Conservation (phyloP, 345 rosid genomes). For the Populus nigra region DNA sequence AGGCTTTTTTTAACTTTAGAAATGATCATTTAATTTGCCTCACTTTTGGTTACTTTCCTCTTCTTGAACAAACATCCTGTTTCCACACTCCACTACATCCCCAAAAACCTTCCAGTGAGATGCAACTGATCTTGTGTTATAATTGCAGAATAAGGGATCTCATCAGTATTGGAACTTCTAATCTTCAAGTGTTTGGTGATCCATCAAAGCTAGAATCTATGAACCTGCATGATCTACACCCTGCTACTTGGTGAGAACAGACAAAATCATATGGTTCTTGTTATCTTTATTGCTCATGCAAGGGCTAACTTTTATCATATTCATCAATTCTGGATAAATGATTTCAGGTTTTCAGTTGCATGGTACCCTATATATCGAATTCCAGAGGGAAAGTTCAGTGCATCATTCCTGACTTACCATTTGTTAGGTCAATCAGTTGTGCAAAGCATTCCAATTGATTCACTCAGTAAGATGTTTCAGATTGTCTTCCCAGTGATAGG, state of each 20-base stretch:
- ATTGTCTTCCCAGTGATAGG: constrained; percentile 24
- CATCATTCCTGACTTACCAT: constrained; percentile 37
- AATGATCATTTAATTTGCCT: background rate
- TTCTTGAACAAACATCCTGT: background rate
- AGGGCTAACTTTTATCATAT: background rate
- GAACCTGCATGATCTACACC: constrained; percentile 31
- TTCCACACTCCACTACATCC: background rate
- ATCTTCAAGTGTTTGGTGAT: constrained; percentile 24
- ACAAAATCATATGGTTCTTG: background rate
- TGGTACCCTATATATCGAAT: constrained; percentile 37
- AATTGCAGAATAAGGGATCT: constrained; percentile 31
- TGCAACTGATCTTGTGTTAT: constrained; percentile 1
- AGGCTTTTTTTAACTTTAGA: background rate
- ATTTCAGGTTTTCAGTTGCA: constrained; percentile 35
- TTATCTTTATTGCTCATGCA: background rate
- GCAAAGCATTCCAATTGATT: constrained; percentile 6
- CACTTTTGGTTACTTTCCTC: background rate
- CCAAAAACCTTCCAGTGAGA: background rate
- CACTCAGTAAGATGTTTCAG: constrained; percentile 6
- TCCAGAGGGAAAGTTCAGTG: constrained; percentile 23
- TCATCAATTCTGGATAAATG: background rate
- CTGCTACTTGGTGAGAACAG: constrained; percentile 27
- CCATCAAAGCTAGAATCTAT: constrained; percentile 21
- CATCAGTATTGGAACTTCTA: constrained; percentile 5
- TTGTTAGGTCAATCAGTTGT: constrained; percentile 16